Conservation (phyloP, 768 basidiomycete genomes). For the Trametes punicea region DNA sequence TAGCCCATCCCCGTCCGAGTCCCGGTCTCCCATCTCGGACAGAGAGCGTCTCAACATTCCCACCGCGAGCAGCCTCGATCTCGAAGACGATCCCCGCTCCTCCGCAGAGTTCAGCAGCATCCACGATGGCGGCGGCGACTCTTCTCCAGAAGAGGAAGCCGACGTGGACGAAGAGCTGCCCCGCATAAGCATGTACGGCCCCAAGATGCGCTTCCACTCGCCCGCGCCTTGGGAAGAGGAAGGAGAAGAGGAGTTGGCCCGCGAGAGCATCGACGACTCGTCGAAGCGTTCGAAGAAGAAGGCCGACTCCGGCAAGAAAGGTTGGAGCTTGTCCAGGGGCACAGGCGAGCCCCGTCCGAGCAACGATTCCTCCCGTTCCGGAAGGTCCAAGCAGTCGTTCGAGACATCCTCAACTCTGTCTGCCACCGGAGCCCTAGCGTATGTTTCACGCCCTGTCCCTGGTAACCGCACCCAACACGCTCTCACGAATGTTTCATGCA, state of each 20-base stretch:
- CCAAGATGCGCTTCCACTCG: slow-evolving; percentile 79
- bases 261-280: slow-evolving; percentile 29
- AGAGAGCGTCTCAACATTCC: slow-evolving; percentile 44
- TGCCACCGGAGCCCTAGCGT: slow-evolving; percentile 59
- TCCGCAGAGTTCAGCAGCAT: slow-evolving; percentile 19
- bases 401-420: slow-evolving; percentile 52
- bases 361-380: slow-evolving; percentile 56
- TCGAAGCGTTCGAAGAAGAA: slow-evolving; percentile 32
- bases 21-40: slow-evolving; percentile 29
- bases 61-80: slow-evolving; percentile 51
- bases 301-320: slow-evolving; percentile 41
- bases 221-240: slow-evolving; percentile 78
- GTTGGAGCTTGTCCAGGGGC: slow-evolving; percentile 40
- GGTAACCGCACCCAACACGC: background rate
- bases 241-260: slow-evolving; percentile 35
- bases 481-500: slow-evolving; percentile 24
- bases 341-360: slow-evolving; percentile 53
- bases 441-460: slow-evolving; percentile 31
- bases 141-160: slow-evolving; percentile 31
- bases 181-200: slow-evolving; percentile 73
- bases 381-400: slow-evolving; percentile 53
- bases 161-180: slow-evolving; percentile 43
- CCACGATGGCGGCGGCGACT: slow-evolving; percentile 22
- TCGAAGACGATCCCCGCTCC: slow-evolving; percentile 41
- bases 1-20: slow-evolving; percentile 16